A percentile compares a stretch with the other conserved stretches of the same genome.
Evolutionary conservation across 2,329 filamentous ascomycete species (phyloP).

Genomic region (Ceratocystis smalleyi): DNA sequence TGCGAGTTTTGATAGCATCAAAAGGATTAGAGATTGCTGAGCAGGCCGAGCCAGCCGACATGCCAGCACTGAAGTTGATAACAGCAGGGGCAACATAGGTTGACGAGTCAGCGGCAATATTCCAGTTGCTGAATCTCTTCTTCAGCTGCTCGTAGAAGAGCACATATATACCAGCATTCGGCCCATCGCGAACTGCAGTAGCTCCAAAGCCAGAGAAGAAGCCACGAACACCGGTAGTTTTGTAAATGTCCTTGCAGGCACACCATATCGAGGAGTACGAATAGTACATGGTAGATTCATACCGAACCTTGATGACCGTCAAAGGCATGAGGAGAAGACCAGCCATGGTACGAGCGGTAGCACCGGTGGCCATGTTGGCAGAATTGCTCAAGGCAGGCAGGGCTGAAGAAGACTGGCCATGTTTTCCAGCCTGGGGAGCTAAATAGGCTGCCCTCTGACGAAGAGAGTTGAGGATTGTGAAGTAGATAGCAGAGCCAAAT

Average conservation of each 20-base stretch:
- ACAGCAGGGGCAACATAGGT: constrained; percentile 12
- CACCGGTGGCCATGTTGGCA: constrained; percentile 74
- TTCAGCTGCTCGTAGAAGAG: constrained; percentile 84
- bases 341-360: constrained; percentile 66
- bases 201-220: constrained; percentile 93
- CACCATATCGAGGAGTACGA: constrained; percentile 59
- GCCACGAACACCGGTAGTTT: constrained; percentile 57
- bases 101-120: constrained; percentile 9
- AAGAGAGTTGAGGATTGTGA: constrained; percentile 70
- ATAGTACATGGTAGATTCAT: constrained; percentile 73
- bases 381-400: constrained; percentile 70
- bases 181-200: constrained; percentile 85
- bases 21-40: constrained; percentile 91
- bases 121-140: constrained; percentile 34
- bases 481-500: constrained; percentile 85
- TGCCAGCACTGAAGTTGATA: constrained; percentile 76
- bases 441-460: constrained; percentile 28
- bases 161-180: constrained; percentile 89
- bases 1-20: constrained; percentile 85
- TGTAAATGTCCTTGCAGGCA: constrained; percentile 60
- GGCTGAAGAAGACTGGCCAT: constrained; percentile 47
- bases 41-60: constrained; percentile 64
- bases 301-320: constrained; percentile 91
- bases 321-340: constrained; percentile 90
- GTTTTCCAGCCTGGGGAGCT: constrained; percentile 17